Evolutionary conservation across 768 basidiomycete species (phyloP).

Genomic region (Cantharellus anzutake): DNA sequence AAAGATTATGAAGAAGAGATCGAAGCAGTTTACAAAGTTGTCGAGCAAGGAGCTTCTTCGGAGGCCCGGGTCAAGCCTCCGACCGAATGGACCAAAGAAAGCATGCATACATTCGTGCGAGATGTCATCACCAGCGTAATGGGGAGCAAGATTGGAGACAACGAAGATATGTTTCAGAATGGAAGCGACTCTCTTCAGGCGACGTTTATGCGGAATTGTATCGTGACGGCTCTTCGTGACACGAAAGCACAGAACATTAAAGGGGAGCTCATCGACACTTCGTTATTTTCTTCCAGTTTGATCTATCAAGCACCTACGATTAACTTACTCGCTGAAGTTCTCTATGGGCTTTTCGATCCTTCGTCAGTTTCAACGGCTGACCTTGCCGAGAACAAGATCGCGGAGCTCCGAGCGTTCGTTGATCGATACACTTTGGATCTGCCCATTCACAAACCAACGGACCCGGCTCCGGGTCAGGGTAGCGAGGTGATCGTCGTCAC

Average conservation of each 20-base stretch:
- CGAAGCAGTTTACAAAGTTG: conserved; percentile 2
- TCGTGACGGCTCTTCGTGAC: conserved; percentile 11
- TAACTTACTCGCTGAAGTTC: neutral
- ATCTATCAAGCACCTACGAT: conserved; percentile 6
- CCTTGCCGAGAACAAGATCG: neutral
- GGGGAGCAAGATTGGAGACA: conserved; percentile 13
- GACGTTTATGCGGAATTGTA: conserved; percentile 23
- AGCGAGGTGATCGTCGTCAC: conserved; percentile 6
- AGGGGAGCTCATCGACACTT: conserved; percentile 9
- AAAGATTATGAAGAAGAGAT: conserved; percentile 3
- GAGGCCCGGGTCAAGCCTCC: neutral
- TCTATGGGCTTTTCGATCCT: neutral
- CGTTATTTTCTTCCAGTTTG: conserved; percentile 9
- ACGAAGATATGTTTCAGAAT: conserved; percentile 22
- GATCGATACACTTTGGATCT: conserved; percentile 2
- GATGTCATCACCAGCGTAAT: conserved; percentile 20
- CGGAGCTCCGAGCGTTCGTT: conserved; percentile 1
- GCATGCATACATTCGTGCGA: conserved; percentile 17
- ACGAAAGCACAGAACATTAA: conserved; percentile 14
- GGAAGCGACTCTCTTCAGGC: conserved; percentile 25
- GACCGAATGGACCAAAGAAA: conserved; percentile 3
- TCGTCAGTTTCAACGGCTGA: neutral
- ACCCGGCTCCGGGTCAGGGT: neutral
- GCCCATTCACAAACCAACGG: neutral
- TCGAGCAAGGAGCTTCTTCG: neutral